Evolutionary conservation across 164 flowering plant genomes (phyloP).

Genomic region (Macadamia integrifolia): DNA sequence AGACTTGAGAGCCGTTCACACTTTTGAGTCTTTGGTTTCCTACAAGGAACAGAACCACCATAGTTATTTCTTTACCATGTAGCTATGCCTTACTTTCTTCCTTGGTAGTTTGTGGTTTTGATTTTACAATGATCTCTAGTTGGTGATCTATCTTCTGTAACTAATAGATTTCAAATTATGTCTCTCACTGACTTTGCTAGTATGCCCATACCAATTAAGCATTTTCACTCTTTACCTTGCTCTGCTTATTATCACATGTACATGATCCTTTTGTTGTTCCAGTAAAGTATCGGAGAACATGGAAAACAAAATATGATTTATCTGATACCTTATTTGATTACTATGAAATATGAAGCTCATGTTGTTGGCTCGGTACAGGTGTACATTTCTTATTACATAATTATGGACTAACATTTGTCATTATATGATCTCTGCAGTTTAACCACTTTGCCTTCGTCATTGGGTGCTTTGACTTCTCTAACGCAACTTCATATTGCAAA

Average conservation of each 20-base stretch:
- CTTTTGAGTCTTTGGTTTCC: background rate
- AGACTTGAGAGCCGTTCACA: background rate
- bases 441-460: constrained; percentile 53
- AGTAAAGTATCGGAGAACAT: too few relatives aligned
- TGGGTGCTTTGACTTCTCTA: constrained; percentile 61
- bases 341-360: background rate
- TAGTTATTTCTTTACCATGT: background rate
- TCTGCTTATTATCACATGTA: too few relatives aligned
- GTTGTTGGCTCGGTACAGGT: background rate
- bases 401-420: constrained; percentile 2
- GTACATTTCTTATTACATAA: background rate
- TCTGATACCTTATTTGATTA: background rate
- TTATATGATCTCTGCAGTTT: constrained; percentile 42
- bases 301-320: too few relatives aligned
- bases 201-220: too few relatives aligned
- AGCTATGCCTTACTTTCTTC: background rate
- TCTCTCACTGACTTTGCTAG: too few relatives aligned
- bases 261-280: too few relatives aligned
- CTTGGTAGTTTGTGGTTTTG: too few relatives aligned
- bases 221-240: too few relatives aligned
- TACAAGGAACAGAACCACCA: background rate
- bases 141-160: too few relatives aligned
- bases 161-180: too few relatives aligned
- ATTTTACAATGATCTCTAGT: too few relatives aligned
- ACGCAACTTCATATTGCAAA: constrained; percentile 48